Base-by-base conservation (phyloP, 1,139 yeast species). In the Suhomyces kunorum region DNA sequence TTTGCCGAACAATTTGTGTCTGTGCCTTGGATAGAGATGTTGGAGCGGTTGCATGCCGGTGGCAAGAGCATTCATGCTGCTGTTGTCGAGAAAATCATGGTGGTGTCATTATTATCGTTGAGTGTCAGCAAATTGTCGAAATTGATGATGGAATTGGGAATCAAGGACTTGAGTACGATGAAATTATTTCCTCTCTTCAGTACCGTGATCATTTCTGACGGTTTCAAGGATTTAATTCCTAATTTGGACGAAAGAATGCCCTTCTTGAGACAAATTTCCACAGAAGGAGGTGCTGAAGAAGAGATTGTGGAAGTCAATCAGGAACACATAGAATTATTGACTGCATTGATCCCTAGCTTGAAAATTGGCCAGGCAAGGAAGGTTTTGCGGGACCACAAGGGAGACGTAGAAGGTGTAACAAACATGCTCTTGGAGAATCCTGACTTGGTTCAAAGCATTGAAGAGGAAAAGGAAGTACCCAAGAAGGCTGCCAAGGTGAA, bases 381-480 rank as follows among this genome's bases (percentile, higher is more conserved):
- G 1, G 51, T 84, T 1, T 61, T 88, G 23, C 57, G 61, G 16
- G 68, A 74, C 23, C 63, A 80, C 50, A 68, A 72, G 31, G 65
- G 71, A 18, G 68, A 79, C 41, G 80, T 82, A 1, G 94, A 86
- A 46, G 51, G 58, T 16, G 80, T 80, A 0, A 83, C 87, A 1
- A 71, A 81, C 46, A 56, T 69, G 41, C 53, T 89, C 14, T 66
- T 88, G 26, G 96, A 87, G 47, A 67, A 79, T 40, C 83, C 87
- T 0, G 71, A 63, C 2, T 48, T 68, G 7, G 58, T 74, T 0
- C 54, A 58, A 4, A 44, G 47, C 4, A 54, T 61, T 2, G 45
- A 47, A 18, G 34, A 31, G 35, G 41, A 30, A 38, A 28, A 31
- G 17, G 17, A n/a, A 25, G 27, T 32, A 26, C 24, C 29, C 6